These are phyloP conservation scores for Penicillium canescens DNA, from an alignment of 495 filamentous ascomycete species.

Conservation along the genomic window DNA sequence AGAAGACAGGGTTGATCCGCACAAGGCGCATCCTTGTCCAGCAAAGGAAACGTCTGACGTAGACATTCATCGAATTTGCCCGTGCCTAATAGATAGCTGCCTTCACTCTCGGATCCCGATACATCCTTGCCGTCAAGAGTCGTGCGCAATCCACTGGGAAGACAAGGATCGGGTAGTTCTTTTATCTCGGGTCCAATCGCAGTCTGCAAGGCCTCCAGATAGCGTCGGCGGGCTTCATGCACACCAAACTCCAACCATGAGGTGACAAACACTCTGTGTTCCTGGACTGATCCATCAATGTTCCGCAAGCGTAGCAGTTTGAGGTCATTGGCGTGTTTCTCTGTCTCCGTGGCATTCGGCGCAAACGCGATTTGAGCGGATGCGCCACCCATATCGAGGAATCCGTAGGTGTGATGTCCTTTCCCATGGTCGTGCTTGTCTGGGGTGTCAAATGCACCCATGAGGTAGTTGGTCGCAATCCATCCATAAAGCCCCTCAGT, in stretches of 20 bases:
- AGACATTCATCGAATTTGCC: conserved; percentile 87
- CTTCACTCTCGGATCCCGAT: conserved; percentile 21
- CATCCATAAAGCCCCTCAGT: conserved; percentile 98
- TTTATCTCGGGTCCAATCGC: conserved; percentile 49
- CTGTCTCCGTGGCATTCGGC: conserved; percentile 86
- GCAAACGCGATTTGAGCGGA: conserved; percentile 98
- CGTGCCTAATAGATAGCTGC: conserved; percentile 68
- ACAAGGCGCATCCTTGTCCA: conserved; percentile 89
- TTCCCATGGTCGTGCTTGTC: conserved; percentile 75
- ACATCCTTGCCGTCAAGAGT: conserved; percentile 57
- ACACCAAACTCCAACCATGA: conserved; percentile 97
- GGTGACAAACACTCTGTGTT: conserved; percentile 89
- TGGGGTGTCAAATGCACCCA: conserved; percentile 90
- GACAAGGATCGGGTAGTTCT: conserved; percentile 89
- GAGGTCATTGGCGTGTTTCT: conserved; percentile 87
- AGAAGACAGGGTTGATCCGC: conserved; percentile 82
- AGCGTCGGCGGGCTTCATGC: conserved; percentile 82
- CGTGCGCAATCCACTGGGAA: conserved; percentile 74
- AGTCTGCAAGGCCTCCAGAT: conserved; percentile 68
- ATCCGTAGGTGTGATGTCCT: conserved; percentile 93
- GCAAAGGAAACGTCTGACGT: conserved; percentile 74
- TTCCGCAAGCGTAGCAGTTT: conserved; percentile 82
- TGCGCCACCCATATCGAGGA: conserved; percentile 97
- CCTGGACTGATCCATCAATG: conserved; percentile 69
- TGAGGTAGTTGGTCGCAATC: conserved; percentile 95